Base-by-base conservation (phyloP, 2,329 filamentous ascomycete species). In the Fonsecaea pedrosoi region DNA sequence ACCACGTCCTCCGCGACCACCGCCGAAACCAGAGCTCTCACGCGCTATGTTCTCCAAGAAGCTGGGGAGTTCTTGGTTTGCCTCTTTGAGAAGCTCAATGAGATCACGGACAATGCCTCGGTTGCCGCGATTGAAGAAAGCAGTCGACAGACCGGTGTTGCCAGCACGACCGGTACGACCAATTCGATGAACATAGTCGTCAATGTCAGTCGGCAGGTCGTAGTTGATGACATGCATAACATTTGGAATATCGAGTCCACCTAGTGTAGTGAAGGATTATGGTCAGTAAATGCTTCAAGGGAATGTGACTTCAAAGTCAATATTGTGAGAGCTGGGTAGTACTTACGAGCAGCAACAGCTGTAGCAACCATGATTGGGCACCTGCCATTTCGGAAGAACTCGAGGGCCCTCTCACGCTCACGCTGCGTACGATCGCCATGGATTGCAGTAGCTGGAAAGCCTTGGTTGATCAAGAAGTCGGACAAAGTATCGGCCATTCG, bases 51-150 rank as follows among this genome's bases (percentile, higher is more conserved):
- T 96, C 86, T 99, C 95, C 68, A 99, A 86, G 88, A 98, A 99
- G 56, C 86, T 79, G 37, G 95, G 95, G 70, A 98, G 88, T 77
- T 99, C 95, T 81, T 99, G 95, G 84, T 99, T 96, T 73, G 95
- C 95, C 81, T 99, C 95, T 86, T 98, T 98, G 73, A 99, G 87
- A 34, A 99, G 89, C n/a, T 99, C 95, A 74, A 99, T 87, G 69
- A 99, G 89, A 75, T 98, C 95, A 73, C 95, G 91, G 71, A 98
- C 95, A 74, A 99, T 92, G 82, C 95, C 95, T 76, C 95, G 92
- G 86, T 99, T 99, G 77, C 94, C 94, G 78, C 95, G 94, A 88
- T 99, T 99, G 90, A 99, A 98, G 87, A 99, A 99, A 65, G 95
- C 95, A 74, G 95, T 99, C 5, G 95, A 92, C 73, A 97, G 90